phyloP scores from a whole-genome alignment of 2,329 filamentous ascomycete species.

The Cladophialophora immunda region DNA sequence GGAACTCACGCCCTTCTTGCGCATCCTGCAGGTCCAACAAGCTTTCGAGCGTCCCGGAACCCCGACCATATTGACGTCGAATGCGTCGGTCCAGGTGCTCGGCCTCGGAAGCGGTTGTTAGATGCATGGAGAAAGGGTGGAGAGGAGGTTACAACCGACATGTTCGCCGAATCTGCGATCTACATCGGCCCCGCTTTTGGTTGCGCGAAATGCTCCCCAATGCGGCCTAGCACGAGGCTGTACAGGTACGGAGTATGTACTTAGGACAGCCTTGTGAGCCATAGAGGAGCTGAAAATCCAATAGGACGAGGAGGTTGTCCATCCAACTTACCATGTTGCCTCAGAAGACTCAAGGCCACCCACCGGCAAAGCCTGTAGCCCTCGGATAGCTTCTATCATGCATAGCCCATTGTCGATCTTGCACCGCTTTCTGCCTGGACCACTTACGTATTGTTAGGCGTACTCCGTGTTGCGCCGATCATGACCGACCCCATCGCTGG shows the following conservation, averaged over 20 bases:
- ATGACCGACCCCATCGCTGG: background rate
- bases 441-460: background rate
- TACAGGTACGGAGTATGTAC: background rate
- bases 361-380: background rate
- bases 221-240: background rate
- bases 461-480: background rate
- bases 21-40: constrained; percentile 20
- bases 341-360: background rate
- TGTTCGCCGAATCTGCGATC: background rate
- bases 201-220: background rate
- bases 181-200: background rate
- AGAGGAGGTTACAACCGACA: background rate
- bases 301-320: too few relatives aligned
- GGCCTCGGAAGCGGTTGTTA: background rate
- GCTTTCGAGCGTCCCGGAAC: constrained; percentile 24
- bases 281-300: background rate
- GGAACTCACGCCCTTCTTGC: constrained; percentile 21
- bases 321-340: too few relatives aligned
- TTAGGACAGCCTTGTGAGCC: background rate
- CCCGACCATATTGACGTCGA: constrained; percentile 13
- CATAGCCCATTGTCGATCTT: background rate
- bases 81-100: background rate
- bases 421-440: background rate
- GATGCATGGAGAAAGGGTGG: background rate
- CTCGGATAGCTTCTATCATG: background rate